Percentiles rank a stretch among this genome's conserved stretches.
phyloP scores from a whole-genome alignment of 768 basidiomycete genomes.

The Calocera cornea region DNA sequence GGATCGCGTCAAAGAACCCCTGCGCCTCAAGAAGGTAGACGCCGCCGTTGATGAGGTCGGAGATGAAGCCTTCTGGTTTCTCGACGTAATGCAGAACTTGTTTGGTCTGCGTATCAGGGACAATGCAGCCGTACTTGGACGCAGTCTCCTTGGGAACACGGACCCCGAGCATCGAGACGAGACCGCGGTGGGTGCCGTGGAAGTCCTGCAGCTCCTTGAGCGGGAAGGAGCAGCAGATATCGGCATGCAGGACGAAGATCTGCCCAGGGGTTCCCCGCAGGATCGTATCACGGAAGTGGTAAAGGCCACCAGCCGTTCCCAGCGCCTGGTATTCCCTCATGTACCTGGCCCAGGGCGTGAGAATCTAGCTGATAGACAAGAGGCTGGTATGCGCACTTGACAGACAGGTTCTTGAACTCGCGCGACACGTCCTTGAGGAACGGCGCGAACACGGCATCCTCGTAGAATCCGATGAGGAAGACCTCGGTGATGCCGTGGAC shows the following conservation, averaged over 20 bases:
- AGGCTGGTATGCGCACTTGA: constrained; percentile 15
- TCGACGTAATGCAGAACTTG: constrained; percentile 31
- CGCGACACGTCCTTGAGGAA: constrained; percentile 29
- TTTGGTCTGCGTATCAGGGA: constrained; percentile 24
- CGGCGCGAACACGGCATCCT: constrained; percentile 26
- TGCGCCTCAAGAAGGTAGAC: constrained; percentile 30
- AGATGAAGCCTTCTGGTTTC: constrained; percentile 32
- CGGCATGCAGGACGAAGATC: constrained; percentile 34
- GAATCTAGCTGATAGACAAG: neutral
- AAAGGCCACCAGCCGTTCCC: constrained; percentile 27
- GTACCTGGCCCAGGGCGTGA: constrained; percentile 21
- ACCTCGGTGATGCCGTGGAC: constrained; percentile 27
- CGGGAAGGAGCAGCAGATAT: constrained; percentile 30
- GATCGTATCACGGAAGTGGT: constrained; percentile 27
- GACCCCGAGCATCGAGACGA: constrained; percentile 31
- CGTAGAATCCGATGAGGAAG: constrained; percentile 31
- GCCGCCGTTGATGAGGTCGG: constrained; percentile 30
- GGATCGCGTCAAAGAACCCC: constrained; percentile 30
- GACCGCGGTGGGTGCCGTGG: constrained; percentile 29
- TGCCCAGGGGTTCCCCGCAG: constrained; percentile 25
- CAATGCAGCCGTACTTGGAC: constrained; percentile 30
- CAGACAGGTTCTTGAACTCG: constrained; percentile 30
- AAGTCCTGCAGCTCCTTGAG: constrained; percentile 24
- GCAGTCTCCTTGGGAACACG: constrained; percentile 28
- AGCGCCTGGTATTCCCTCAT: constrained; percentile 30